Evolutionary conservation across 441 rosid species (phyloP), one percentile per base, ranked within the genome.

Genomic region (Eugenia klotzschiana): DNA sequence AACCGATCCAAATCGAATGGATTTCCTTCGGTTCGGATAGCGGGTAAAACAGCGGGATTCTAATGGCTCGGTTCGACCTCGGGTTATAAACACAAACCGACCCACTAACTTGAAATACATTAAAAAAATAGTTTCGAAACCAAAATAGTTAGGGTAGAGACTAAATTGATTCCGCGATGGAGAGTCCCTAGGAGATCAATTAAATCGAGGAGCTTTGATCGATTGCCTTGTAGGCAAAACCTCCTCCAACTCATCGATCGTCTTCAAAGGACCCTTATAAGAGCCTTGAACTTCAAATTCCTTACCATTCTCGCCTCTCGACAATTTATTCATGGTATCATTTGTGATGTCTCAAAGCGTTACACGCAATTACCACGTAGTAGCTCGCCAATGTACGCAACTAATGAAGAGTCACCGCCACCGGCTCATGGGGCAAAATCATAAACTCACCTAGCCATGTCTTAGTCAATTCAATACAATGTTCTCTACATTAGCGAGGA

Each of bases 261-360:
- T 83, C 55, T 88, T 86, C 79, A 89, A 84, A 7, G 89, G 89
- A 22, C 86, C 91, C 49, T 88, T 87, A 79, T 12, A 74, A 51
- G 80, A 82, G 87, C 88, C 85, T 79, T 55, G 83, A 40, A 79
- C 87, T 58, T 92, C 91, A 2, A 79, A 27, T 9, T 84, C 86
- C 7, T 53, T 56, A 0, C 46, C 52, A 79, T 82, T 86, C 58
- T 20, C 23, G 23, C 85, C 86, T 9, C 54, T 81, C 14, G 50
- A 84, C 15, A 51, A 23, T 8, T 79, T 83, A 11, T 73, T 85
- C 20, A 49, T 4, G 40, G 83, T 82, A 27, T 16, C 77, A 20
- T 89, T 87, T 77, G 84, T 88, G 58, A 86, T 82, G 50, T 80
- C 88, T 37, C 94, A 95, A 16, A 93, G 91, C 53, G 91, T 60